Percentiles rank a stretch among this genome's conserved stretches.
Conservation (phyloP, 805 yeast genomes). For the Sugiyamaella americana region DNA sequence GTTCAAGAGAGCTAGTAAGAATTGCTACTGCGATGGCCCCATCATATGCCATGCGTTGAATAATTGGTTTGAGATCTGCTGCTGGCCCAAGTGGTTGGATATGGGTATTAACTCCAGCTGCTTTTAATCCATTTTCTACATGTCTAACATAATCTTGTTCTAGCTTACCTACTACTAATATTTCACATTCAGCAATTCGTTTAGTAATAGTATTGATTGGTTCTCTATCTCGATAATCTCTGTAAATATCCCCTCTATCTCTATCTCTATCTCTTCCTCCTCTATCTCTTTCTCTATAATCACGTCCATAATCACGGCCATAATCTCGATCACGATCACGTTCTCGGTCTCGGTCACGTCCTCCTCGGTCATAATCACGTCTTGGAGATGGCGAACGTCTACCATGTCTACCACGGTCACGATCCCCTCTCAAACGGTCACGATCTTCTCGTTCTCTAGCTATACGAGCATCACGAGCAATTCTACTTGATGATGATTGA, state of each 20-base stretch:
- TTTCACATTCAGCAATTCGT: conserved; percentile 42
- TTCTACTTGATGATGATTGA: neutral
- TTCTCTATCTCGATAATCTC: conserved; percentile 10
- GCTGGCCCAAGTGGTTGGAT: conserved; percentile 40
- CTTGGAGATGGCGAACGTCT: no score
- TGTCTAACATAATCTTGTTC: conserved; percentile 41
- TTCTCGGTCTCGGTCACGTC: conserved; percentile 11
- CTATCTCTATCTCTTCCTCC: conserved; percentile 4
- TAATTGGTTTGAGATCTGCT: conserved; percentile 35
- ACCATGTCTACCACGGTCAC: no score
- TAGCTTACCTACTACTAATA: conserved; percentile 42
- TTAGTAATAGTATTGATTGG: conserved; percentile 9
- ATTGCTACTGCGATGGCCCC: conserved; percentile 70
- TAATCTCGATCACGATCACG: conserved; percentile 15
- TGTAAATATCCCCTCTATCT: no score
- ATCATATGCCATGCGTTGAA: conserved; percentile 72
- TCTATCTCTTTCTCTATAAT: no score
- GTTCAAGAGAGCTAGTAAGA: conserved; percentile 44
- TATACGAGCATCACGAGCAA: neutral
- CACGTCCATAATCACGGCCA: conserved; percentile 5
- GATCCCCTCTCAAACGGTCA: neutral
- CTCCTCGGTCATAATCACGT: conserved; percentile 5
- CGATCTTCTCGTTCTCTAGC: neutral
- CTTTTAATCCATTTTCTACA: conserved; percentile 37
- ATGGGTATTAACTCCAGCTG: conserved; percentile 37